Evolutionary conservation across 2,329 filamentous ascomycete species (phyloP).

Genomic region (Neoarthrinium moseri): DNA sequence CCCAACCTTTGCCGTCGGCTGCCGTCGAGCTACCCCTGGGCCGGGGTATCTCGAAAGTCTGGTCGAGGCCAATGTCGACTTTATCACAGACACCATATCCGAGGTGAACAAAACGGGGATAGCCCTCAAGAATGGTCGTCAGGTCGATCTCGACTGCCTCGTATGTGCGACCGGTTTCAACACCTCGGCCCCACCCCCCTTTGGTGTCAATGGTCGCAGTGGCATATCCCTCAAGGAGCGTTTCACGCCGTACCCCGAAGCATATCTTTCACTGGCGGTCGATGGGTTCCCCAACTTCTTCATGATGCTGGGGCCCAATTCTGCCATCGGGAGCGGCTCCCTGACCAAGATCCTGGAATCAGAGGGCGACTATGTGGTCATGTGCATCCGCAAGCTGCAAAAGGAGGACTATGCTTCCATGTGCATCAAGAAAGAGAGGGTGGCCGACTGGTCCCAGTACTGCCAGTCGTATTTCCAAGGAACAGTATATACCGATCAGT

Average conservation of each 20-base stretch:
- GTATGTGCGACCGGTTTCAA: conserved; percentile 48
- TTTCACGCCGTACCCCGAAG: conserved; percentile 37
- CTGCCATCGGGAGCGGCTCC: conserved; percentile 44
- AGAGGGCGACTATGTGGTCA: conserved; percentile 46
- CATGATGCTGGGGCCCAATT: conserved; percentile 48
- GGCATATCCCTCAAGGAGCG: conserved; percentile 34
- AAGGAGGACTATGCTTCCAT: conserved; percentile 44
- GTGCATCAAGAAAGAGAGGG: conserved; percentile 39
- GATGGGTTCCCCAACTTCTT: conserved; percentile 50
- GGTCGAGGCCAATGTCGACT: conserved; percentile 37
- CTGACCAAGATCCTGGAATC: conserved; percentile 46
- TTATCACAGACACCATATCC: conserved; percentile 32
- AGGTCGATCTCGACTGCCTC: conserved; percentile 41
- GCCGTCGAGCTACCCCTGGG: conserved; percentile 43
- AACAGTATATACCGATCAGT: conserved; percentile 47
- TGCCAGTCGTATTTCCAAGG: conserved; percentile 45
- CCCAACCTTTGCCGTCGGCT: conserved; percentile 42
- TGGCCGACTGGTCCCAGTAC: conserved; percentile 46
- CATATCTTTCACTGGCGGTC: conserved; percentile 44
- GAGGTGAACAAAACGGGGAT: conserved; percentile 35
- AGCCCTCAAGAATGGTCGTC: conserved; percentile 21
- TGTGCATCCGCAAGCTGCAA: conserved; percentile 45
- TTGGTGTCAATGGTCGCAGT: conserved; percentile 37
- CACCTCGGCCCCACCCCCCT: conserved; percentile 37
- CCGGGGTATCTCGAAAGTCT: conserved; percentile 46